phyloP scores from a whole-genome alignment of 352 stramenopile genomes.

The Aphanomyces cochlioides region DNA sequence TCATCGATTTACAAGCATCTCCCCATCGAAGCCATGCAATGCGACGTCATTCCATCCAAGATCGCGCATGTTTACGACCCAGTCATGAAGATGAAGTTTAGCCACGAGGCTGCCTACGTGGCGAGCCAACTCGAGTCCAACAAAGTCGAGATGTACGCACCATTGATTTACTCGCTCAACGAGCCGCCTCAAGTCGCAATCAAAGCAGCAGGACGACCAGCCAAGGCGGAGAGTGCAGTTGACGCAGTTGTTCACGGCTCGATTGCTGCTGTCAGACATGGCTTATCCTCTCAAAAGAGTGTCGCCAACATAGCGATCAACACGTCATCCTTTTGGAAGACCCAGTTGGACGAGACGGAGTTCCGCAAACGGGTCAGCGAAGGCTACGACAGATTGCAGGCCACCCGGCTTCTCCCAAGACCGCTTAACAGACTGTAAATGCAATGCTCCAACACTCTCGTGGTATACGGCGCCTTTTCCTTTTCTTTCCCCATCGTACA shows the following conservation, averaged over 20 bases:
- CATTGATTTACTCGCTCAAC: constrained; percentile 9
- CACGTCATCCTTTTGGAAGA: neutral
- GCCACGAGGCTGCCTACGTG: constrained; percentile 46
- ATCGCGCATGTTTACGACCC: constrained; percentile 68
- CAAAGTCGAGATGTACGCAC: neutral
- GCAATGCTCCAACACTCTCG: too few species aligned
- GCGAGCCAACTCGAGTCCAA: constrained; percentile 13
- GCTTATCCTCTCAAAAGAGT: neutral
- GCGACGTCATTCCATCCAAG: constrained; percentile 57
- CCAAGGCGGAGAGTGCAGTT: neutral
- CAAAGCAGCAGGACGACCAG: neutral
- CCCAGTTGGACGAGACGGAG: neutral
- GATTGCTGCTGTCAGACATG: neutral
- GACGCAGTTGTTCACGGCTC: neutral
- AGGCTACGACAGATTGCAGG: neutral
- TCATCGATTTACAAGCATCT: constrained; percentile 59
- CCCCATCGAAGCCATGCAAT: constrained; percentile 61
- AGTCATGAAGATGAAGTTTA: constrained; percentile 61
- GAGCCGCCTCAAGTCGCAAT: neutral
- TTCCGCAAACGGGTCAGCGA: neutral
- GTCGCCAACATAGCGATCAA: neutral
- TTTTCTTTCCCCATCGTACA: too few species aligned
- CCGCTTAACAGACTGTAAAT: too few species aligned
- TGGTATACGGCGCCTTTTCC: too few species aligned
- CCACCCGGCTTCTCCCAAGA: too few species aligned